phyloP scores from a whole-genome alignment of 805 yeast species.

The Yamadazyma sp. region DNA sequence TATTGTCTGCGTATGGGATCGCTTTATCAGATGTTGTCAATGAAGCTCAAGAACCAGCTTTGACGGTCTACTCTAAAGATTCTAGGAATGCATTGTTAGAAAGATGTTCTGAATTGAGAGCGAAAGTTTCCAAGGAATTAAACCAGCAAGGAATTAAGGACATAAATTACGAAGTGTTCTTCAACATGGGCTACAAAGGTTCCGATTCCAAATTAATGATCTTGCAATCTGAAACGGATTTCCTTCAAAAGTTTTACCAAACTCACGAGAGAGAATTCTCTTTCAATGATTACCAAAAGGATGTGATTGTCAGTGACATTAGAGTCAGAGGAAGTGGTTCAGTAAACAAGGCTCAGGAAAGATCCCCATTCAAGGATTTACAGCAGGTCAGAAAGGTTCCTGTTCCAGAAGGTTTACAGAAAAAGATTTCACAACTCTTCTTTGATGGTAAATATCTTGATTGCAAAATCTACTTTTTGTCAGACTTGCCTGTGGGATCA shows the following conservation, averaged over 20 bases:
- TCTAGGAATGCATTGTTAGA: constrained; percentile 18
- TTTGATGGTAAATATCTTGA: constrained; percentile 52
- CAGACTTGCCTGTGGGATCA: constrained; percentile 53
- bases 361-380: constrained; percentile 46
- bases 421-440: constrained; percentile 37
- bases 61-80: constrained; percentile 37
- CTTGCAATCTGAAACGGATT: constrained; percentile 24
- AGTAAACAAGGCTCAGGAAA: constrained; percentile 44
- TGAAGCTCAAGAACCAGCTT: constrained; percentile 75
- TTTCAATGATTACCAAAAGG: constrained; percentile 53
- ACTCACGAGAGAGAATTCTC: constrained; percentile 74
- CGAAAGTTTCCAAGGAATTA: constrained; percentile 14
- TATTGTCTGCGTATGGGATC: constrained; percentile 86
- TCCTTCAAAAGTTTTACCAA: constrained; percentile 47
- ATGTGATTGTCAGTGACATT: constrained; percentile 67
- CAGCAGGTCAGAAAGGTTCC: constrained; percentile 3
- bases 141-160: constrained; percentile 16
- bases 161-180: constrained; percentile 15
- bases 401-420: constrained; percentile 9
- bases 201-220: constrained; percentile 31
- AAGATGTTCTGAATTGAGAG: constrained; percentile 15
- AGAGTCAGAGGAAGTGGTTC: constrained; percentile 72
- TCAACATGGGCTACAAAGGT: constrained; percentile 24
- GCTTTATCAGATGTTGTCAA: constrained; percentile 82
- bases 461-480: constrained; percentile 52